phyloP scores from a whole-genome alignment of 1,139 yeast genomes.

The Pichia norvegensis region DNA sequence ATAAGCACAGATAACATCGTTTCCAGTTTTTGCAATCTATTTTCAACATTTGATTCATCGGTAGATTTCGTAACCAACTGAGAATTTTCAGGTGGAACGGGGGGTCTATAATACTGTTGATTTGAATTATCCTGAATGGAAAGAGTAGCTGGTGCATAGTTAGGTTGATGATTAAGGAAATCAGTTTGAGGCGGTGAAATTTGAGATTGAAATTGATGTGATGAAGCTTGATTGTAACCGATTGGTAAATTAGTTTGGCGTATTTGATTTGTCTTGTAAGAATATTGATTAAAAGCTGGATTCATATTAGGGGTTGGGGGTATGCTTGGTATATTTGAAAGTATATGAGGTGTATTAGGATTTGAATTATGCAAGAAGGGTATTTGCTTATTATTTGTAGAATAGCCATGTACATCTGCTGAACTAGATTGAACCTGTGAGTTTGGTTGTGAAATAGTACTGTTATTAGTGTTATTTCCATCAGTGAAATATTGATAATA shows the following conservation, averaged over 20 bases:
- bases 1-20: slow-evolving; percentile 22
- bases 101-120: not conserved
- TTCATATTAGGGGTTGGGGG: not conserved
- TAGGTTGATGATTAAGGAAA: not conserved
- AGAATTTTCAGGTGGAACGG: not conserved
- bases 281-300: not conserved
- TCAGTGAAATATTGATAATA: too few species aligned
- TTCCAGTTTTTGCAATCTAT: slow-evolving; percentile 23
- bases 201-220: not conserved
- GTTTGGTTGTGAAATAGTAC: not conserved
- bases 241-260: not conserved
- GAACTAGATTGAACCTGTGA: not conserved
- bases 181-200: not conserved
- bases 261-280: not conserved
- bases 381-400: not conserved
- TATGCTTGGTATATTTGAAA: not conserved
- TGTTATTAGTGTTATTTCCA: too few species aligned
- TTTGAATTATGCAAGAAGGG: not conserved
- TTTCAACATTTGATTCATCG: not conserved
- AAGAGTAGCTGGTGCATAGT: not conserved
- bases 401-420: not conserved
- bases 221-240: not conserved
- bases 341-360: not conserved
- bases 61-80: not conserved
- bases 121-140: not conserved